These are phyloP conservation scores for Raphanus raphanistrum DNA, from an alignment of 345 rosid genomes.

Conservation along the genomic window DNA sequence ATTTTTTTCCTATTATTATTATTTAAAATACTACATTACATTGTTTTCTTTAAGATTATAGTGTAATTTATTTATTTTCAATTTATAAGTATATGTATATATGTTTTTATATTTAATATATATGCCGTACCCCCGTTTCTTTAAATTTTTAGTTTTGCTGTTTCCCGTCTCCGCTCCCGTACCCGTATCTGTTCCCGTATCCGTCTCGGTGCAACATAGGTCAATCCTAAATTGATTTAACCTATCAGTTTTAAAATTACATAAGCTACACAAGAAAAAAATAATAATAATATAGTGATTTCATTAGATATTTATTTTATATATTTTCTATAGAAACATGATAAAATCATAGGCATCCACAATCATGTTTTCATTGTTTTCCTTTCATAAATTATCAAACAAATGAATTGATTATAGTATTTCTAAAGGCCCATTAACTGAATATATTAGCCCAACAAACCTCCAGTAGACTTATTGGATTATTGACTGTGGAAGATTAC, in stretches of 20 bases:
- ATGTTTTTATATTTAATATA: too few species aligned
- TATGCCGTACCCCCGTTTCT: too few species aligned
- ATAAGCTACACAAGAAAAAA: not conserved
- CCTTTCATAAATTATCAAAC: not conserved
- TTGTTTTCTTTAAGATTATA: too few species aligned
- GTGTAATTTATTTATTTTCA: too few species aligned
- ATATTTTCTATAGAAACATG: not conserved
- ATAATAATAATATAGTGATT: not conserved
- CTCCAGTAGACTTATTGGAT: not conserved
- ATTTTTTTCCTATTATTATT: too few species aligned
- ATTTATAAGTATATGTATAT: too few species aligned
- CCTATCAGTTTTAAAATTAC: not conserved
- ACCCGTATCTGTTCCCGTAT: too few species aligned
- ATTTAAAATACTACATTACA: too few species aligned
- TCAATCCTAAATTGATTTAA: not conserved
- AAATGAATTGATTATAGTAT: not conserved
- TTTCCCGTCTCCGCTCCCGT: too few species aligned
- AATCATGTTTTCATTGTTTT: not conserved
- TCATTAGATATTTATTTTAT: not conserved
- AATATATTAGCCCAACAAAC: not conserved
- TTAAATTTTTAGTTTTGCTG: too few species aligned
- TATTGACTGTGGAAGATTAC: not conserved
- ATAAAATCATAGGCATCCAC: not conserved
- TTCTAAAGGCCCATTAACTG: not conserved
- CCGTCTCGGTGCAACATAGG: too few species aligned